These are phyloP conservation scores for Trichophyton verrucosum DNA, from an alignment of 2,329 filamentous ascomycete species.

Conservation along the genomic window DNA sequence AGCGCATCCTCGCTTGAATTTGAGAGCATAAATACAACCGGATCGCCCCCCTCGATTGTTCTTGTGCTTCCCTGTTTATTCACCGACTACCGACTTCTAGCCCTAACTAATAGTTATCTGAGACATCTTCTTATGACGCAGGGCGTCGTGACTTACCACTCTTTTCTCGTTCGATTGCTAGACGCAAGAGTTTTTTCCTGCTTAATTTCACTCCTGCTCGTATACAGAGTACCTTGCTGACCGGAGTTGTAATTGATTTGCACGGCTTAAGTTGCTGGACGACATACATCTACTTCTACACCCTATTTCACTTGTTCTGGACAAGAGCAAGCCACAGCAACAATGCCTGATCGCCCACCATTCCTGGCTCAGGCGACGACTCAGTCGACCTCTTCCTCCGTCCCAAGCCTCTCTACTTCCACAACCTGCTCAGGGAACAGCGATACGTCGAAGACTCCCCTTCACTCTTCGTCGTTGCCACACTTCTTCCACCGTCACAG, in stretches of 20 bases:
- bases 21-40: neutral
- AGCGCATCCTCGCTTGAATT: neutral
- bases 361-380: neutral
- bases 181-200: too few relatives aligned
- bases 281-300: neutral
- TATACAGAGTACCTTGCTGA: neutral
- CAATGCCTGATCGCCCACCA: neutral
- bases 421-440: neutral
- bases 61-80: too few relatives aligned
- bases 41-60: neutral
- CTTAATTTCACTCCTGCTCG: neutral
- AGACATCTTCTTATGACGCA: too few relatives aligned
- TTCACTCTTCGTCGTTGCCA: neutral
- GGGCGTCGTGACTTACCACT: too few relatives aligned
- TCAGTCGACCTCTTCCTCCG: neutral
- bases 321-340: neutral
- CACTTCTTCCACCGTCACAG: slow-evolving; percentile 1
- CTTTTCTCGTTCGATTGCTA: too few relatives aligned
- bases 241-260: neutral
- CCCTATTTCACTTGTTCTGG: neutral
- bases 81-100: too few relatives aligned
- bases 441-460: neutral
- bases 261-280: neutral
- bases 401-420: neutral
- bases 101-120: too few relatives aligned